Conservation (phyloP, 148 eudicot species). For the Persicaria maculosa region DNA sequence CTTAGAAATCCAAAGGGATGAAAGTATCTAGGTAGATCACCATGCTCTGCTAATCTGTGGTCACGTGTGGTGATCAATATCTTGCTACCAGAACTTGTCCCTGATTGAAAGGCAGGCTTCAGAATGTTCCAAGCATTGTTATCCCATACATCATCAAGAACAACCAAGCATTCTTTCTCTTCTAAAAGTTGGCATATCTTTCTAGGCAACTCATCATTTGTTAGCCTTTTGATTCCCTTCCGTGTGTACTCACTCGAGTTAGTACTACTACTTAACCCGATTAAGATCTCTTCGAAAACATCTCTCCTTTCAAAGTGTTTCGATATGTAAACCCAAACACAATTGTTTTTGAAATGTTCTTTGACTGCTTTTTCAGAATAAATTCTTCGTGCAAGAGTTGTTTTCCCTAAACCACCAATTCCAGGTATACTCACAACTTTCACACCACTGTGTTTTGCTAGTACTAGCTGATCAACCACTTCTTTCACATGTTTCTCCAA, state of each 20-base stretch:
- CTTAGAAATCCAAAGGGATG: neutral
- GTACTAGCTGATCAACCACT: neutral
- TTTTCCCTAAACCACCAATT: constrained; percentile 8
- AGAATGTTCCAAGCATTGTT: neutral
- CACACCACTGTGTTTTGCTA: neutral
- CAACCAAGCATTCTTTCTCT: neutral
- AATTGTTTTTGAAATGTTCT: neutral
- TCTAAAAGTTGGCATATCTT: neutral
- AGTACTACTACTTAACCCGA: neutral
- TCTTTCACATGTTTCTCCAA: neutral
- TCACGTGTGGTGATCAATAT: neutral
- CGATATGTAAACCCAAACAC: constrained; percentile 6
- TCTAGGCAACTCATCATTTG: neutral
- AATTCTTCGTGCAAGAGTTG: constrained; percentile 1
- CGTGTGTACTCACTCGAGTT: neutral
- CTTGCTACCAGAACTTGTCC: neutral
- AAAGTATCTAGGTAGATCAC: neutral
- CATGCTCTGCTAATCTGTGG: neutral
- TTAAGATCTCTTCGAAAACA: neutral
- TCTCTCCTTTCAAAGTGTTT: neutral
- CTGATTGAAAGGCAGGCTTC: neutral
- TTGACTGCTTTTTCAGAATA: neutral
- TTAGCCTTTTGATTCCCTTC: neutral
- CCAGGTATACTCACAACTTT: neutral
- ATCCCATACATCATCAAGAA: constrained; percentile 7